Evolutionary conservation across 768 basidiomycete genomes (phyloP).

Genomic region (Lactarius indigo): DNA sequence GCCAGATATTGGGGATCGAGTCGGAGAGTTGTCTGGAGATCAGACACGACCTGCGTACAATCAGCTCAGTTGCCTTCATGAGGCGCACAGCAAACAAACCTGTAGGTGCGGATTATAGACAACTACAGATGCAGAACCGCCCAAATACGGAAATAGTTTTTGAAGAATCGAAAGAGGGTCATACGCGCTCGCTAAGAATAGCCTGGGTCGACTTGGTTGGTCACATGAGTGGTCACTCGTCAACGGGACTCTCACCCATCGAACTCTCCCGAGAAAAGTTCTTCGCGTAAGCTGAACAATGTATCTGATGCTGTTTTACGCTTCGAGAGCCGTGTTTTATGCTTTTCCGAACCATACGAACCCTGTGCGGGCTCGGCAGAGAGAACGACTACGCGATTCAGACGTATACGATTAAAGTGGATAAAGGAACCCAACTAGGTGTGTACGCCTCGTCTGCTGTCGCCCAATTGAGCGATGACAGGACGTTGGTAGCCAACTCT

Average conservation of each 20-base stretch:
- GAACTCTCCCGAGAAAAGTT: conserved; percentile 83
- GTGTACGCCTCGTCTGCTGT: conserved; percentile 74
- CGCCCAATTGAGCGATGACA: conserved; percentile 86
- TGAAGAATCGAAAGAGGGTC: conserved; percentile 81
- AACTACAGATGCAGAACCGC: conserved; percentile 82
- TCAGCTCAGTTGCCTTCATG: neutral
- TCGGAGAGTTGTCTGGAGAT: conserved; percentile 70
- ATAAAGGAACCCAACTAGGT: conserved; percentile 44
- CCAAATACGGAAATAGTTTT: conserved; percentile 68
- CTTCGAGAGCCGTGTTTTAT: conserved; percentile 68
- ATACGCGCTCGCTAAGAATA: conserved; percentile 80
- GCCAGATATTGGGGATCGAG: conserved; percentile 64
- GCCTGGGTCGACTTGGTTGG: conserved; percentile 37
- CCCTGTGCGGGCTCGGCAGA: conserved; percentile 56
- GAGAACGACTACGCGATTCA: conserved; percentile 45
- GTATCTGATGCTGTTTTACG: conserved; percentile 67
- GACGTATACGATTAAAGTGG: conserved; percentile 10
- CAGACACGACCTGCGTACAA: conserved; percentile 58
- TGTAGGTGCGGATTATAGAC: conserved; percentile 82
- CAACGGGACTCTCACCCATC: conserved; percentile 62
- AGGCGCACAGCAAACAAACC: conserved; percentile 37
- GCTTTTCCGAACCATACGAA: conserved; percentile 65
- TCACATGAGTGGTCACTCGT: neutral
- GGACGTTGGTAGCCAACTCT: conserved; percentile 46
- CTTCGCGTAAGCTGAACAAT: conserved; percentile 63